Evolutionary conservation across 2,329 filamentous ascomycete genomes (phyloP).

Genomic region (Gnomoniopsis sp.): DNA sequence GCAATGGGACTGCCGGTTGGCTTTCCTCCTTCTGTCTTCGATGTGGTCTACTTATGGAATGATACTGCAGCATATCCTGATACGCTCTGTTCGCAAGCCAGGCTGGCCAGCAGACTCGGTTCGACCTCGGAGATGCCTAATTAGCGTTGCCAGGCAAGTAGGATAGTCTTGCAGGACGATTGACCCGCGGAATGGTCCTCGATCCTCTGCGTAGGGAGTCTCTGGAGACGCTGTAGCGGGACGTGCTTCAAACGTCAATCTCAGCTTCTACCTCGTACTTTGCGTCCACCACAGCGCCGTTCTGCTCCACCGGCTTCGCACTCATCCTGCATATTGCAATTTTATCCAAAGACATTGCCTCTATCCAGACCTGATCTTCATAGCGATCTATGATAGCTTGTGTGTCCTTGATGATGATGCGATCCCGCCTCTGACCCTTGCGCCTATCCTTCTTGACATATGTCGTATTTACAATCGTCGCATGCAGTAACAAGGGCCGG

Average conservation of each 20-base stretch:
- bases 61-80: too few species aligned
- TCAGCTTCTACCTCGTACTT: slow-evolving; percentile 53
- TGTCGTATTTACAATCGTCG: slow-evolving; percentile 81
- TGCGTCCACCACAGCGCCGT: slow-evolving; percentile 46
- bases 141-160: too few species aligned
- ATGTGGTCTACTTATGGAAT: too few species aligned
- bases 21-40: too few species aligned
- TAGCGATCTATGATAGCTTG: slow-evolving; percentile 56
- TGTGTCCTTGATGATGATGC: slow-evolving; percentile 51
- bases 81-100: too few species aligned
- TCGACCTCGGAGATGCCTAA: too few species aligned
- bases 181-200: background rate
- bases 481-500: slow-evolving; percentile 71
- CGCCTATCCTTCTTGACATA: slow-evolving; percentile 55
- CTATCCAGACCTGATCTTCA: slow-evolving; percentile 67
- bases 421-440: slow-evolving; percentile 25
- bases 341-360: slow-evolving; percentile 62
- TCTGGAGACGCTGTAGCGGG: background rate
- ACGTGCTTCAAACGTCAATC: slow-evolving; percentile 33
- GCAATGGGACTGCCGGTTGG: too few species aligned
- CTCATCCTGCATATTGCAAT: slow-evolving; percentile 87
- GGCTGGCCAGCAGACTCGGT: too few species aligned
- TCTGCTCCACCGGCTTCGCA: slow-evolving; percentile 60
- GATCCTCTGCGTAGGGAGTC: background rate
- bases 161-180: too few species aligned